A percentile compares a stretch with the other conserved stretches of the same genome.
Evolutionary conservation across 2,329 filamentous ascomycete genomes (phyloP).

Genomic region (Alternaria ventricosa): DNA sequence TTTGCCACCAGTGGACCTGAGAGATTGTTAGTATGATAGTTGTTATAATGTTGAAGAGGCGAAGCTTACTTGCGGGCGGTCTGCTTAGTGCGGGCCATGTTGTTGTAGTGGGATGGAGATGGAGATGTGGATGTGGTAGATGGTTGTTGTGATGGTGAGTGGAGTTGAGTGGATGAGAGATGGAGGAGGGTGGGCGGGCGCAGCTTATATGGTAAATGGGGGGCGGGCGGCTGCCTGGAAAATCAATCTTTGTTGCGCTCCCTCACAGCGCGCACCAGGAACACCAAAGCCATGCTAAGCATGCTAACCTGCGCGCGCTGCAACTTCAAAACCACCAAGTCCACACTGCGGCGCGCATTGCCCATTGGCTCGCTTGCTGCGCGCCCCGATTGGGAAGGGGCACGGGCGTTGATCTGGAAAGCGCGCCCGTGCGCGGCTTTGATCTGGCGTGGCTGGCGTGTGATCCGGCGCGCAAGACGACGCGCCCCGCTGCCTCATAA

Average conservation of each 20-base stretch:
- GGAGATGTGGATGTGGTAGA: slow-evolving; percentile 29
- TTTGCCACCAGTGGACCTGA: slow-evolving; percentile 77
- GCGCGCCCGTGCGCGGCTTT: slow-evolving; percentile 40
- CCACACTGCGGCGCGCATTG: slow-evolving; percentile 15
- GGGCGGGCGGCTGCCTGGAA: slow-evolving; percentile 46
- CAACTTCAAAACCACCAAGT: slow-evolving; percentile 26
- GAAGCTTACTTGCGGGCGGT: slow-evolving; percentile 51
- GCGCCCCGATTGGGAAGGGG: slow-evolving; percentile 31
- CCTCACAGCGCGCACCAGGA: slow-evolving; percentile 32
- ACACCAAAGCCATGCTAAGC: slow-evolving; percentile 29
- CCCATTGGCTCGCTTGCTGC: slow-evolving; percentile 36
- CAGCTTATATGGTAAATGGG: slow-evolving; percentile 46
- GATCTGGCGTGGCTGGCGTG: slow-evolving; percentile 37
- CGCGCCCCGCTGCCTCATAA: slow-evolving; percentile 35
- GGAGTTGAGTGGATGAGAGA: slow-evolving; percentile 47
- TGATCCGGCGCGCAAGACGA: slow-evolving; percentile 33
- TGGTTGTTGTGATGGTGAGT: slow-evolving; percentile 25
- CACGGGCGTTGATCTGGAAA: slow-evolving; percentile 43
- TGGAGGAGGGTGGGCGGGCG: slow-evolving; percentile 43
- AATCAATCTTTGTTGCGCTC: slow-evolving; percentile 39
- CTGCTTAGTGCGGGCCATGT: slow-evolving; percentile 64
- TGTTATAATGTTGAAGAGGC: neutral
- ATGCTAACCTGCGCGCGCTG: slow-evolving; percentile 28
- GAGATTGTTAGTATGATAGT: slow-evolving; percentile 34
- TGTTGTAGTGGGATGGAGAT: slow-evolving; percentile 28